Base-by-base conservation (phyloP, 129 eudicot species). In the Tanacetum coccineum region DNA sequence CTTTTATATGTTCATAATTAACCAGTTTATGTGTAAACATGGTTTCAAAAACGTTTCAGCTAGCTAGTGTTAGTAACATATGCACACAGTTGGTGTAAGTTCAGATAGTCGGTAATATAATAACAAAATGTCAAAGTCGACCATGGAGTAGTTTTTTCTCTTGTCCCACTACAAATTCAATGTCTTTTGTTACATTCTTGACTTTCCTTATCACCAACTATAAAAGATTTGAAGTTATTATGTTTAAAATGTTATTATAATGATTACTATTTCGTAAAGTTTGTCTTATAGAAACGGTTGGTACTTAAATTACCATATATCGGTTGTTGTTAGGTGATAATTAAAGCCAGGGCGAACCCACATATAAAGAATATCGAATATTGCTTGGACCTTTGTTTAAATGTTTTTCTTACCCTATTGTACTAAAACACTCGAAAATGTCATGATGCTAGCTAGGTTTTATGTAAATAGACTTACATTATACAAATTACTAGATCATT, bases 111-210 rank as follows among this genome's bases (percentile, higher is more conserved):
- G 6, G 39, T 13, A 1, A 50, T 0, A 22, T 53, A 20, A 6
- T 21, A 53, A 66, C 78, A 75, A 59, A 69, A 68, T 67, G 73
- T 75, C 67, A 74, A 57, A 66, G 68, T 67, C 67, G 67, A 74
- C 47, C 11, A 58, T 10, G 68, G 50, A 55, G 52, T 14, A 58
- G 72, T 74, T 59, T 68, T 50, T 50, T 60, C 40, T 50, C 36
- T 59, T 76, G 65, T 76, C 80, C 59, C 70, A 62, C 80, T 60
- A 76, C 70, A 76, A 51, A 52, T 52, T 68, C 70, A 68, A 68
- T 60, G 64, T 51, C 70, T 68, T 70, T 75, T 46, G 70, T 68
- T 17, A 51, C 26, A 75, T 68, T 28, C 47, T 32, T 71, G 66
- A 71, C 66, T 73, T 73, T 53, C 2, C 13, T 9, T n/a, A 13